Base-by-base conservation (phyloP, 2,329 filamentous ascomycete genomes). In the Colletotrichum cereale region DNA sequence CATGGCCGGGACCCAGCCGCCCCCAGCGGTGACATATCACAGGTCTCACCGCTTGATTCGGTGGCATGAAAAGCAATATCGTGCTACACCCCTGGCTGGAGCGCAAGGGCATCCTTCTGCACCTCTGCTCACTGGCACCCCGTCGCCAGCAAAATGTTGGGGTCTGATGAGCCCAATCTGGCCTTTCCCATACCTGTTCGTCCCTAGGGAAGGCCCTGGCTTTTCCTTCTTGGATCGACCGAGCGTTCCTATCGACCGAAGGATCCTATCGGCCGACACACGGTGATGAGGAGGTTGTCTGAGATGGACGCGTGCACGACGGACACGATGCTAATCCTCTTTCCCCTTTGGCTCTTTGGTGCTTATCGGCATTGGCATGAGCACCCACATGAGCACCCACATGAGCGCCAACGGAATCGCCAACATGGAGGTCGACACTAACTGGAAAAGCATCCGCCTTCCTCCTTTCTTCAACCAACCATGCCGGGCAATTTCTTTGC, bases 11-110 rank as follows among this genome's bases (percentile, higher is more conserved):
- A 36, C 36, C 65, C 62, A 34, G 42, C 64, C 42, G 56, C 21
- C 34, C 34, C 57, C 64, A 58, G 48, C 29, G 18, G 50, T 55
- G 52, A 53, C n/a, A 62, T 68, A 26, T 67, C 26, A 31, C 42
- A 31, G 64, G 69, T 68, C 69, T 72, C 69, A 69, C 69, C 69
- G 65, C 69, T 57, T 58, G 52, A 64, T 64, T 56, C 52, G 31
- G 21, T 69, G 69, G 44, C 42, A 58, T 26, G 66, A 63, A 64
- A 64, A 68, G 65, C 65, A 68, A 68, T 68, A 34, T 36, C 58
- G 21, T 8, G 21, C 47, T n/a, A n/a, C 36, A 52, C 47, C 69
- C 68, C 69, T 67, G 47, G 68, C 68, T 55, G 52, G 65, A 52
- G 55, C 63, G 65, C 69, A 72, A 64, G 69, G 69, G 65, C 65